Evolutionary conservation across 2,329 filamentous ascomycete genomes (phyloP).

Genomic region (Paraphoma sp.): DNA sequence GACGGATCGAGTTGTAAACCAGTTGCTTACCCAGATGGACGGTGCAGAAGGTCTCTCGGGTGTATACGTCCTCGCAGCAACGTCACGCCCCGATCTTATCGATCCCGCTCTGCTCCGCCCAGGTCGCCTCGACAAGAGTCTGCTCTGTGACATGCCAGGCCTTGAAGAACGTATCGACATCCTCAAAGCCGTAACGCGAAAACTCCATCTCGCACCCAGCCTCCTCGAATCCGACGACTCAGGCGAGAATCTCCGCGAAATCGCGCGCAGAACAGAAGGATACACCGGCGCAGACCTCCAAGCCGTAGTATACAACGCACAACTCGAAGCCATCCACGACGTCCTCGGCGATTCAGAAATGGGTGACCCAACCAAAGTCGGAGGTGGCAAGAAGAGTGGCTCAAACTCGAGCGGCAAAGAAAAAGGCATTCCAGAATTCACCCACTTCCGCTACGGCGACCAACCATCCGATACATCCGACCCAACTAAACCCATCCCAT

Average conservation of each 20-base stretch:
- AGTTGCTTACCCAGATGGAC: conserved; percentile 98
- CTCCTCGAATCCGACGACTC: conserved; percentile 57
- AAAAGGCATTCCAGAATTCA: conserved; percentile 42
- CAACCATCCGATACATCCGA: conserved; percentile 45
- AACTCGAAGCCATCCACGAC: conserved; percentile 96
- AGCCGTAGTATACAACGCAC: conserved; percentile 93
- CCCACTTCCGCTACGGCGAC: conserved; percentile 81
- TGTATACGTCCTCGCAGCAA: conserved; percentile 95
- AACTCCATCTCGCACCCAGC: conserved; percentile 75
- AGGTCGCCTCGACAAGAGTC: conserved; percentile 88
- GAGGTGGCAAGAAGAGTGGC: conserved; percentile 39
- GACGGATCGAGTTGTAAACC: conserved; percentile 98
- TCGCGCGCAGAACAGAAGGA: conserved; percentile 82
- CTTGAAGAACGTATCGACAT: conserved; percentile 87
- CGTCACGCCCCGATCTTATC: conserved; percentile 90
- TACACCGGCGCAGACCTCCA: conserved; percentile 96
- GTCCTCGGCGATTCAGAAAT: conserved; percentile 69
- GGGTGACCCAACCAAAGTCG: conserved; percentile 34
- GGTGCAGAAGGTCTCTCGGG: conserved; percentile 93
- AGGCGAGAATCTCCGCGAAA: conserved; percentile 64
- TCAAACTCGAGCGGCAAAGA: conserved; percentile 26
- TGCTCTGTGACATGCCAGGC: conserved; percentile 88
- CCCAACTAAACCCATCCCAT: conserved; percentile 51
- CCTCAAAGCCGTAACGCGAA: conserved; percentile 79
- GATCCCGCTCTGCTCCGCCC: conserved; percentile 92